Conservation (phyloP, 495 filamentous ascomycete species). For the Melanomma pulvis-pyrius region DNA sequence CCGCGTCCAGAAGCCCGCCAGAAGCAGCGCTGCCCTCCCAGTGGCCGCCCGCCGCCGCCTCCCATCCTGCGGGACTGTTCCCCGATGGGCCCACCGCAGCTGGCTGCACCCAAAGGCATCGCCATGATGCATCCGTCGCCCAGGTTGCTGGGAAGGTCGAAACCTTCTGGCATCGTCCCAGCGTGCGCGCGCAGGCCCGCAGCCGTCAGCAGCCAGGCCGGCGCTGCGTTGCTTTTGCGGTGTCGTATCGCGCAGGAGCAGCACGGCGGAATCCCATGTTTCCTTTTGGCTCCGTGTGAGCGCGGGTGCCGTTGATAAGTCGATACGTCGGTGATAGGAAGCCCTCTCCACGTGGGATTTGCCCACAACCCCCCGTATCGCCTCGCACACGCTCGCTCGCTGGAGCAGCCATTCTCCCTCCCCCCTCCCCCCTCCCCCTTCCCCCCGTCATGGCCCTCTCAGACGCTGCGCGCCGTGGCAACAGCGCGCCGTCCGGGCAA, state of each 20-base stretch:
- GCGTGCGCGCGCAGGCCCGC: neutral
- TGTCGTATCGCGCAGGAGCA: neutral
- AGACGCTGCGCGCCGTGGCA: neutral
- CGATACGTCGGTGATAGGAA: conserved; percentile 22
- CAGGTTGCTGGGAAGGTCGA: conserved; percentile 21
- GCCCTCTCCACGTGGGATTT: conserved; percentile 37
- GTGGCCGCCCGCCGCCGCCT: conserved; percentile 19
- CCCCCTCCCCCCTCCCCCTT: neutral
- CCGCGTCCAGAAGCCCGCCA: conserved; percentile 9
- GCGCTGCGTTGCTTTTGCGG: conserved; percentile 14
- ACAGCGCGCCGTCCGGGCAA: conserved; percentile 4
- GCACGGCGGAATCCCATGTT: conserved; percentile 3
- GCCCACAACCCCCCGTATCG: neutral
- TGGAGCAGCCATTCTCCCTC: neutral
- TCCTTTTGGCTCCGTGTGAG: conserved; percentile 17
- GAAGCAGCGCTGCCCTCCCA: no score
- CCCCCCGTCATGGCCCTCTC: neutral
- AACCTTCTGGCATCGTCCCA: neutral
- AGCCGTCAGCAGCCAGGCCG: neutral
- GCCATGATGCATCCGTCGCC: conserved; percentile 20
- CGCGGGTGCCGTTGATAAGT: neutral
- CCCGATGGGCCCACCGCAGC: conserved; percentile 22
- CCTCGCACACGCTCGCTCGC: conserved; percentile 5
- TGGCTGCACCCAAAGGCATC: neutral
- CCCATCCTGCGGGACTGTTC: conserved; percentile 12